Conservation (phyloP, 306 rosid genomes). For the Cicer arietinum region DNA sequence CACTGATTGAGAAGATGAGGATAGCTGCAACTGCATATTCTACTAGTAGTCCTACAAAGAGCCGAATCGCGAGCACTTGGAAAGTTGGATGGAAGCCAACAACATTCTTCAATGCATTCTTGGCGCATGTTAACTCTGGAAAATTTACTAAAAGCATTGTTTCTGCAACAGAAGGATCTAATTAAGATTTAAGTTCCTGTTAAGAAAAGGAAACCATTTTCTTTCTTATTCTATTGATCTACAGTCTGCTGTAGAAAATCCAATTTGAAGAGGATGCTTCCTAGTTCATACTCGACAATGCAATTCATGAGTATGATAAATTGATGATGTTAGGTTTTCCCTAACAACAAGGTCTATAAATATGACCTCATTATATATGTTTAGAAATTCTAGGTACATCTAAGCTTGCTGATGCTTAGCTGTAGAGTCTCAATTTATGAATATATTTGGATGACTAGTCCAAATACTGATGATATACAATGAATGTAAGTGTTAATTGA, state of each 20-base stretch:
- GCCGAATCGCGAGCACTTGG: constrained; percentile 47
- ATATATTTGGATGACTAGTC: constrained; percentile 43
- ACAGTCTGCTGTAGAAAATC: no score
- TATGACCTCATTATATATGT: background rate
- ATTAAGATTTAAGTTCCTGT: constrained; percentile 18
- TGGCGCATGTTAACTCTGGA: constrained; percentile 7
- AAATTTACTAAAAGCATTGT: constrained; percentile 12
- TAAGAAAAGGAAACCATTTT: background rate
- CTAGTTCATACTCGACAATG: constrained; percentile 1
- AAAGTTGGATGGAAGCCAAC: constrained; percentile 58
- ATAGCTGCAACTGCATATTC: constrained; percentile 61
- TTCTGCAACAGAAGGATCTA: background rate
- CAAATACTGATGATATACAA: constrained; percentile 39
- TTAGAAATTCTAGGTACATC: constrained; percentile 18
- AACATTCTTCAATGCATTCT: constrained; percentile 34
- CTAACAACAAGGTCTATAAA: background rate
- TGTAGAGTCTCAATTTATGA: constrained; percentile 14
- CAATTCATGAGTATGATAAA: constrained; percentile 12
- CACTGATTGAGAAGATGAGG: constrained; percentile 72
- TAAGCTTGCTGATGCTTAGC: constrained; percentile 3
- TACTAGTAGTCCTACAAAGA: constrained; percentile 51
- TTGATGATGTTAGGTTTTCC: constrained; percentile 39
- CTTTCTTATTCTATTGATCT: no score
- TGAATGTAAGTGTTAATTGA: constrained; percentile 29
- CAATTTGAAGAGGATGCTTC: constrained; percentile 18